Conservation (phyloP, 2,329 filamentous ascomycete genomes). For the Alternaria sp. region DNA sequence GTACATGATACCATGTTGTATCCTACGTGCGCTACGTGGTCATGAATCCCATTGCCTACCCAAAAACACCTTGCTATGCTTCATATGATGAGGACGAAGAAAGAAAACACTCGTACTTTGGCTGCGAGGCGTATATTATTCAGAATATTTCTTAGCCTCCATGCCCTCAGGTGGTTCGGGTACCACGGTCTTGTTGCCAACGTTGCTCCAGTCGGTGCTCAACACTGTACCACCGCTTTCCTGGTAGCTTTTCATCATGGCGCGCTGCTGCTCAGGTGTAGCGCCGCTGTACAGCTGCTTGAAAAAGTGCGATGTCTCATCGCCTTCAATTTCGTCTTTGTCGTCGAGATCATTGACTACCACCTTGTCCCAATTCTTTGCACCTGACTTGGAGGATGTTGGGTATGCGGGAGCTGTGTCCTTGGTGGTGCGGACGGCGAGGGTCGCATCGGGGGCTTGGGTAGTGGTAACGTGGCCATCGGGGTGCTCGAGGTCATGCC, state of each 20-base stretch:
- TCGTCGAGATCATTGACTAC: slow-evolving; percentile 62
- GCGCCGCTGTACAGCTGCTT: slow-evolving; percentile 84
- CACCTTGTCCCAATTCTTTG: slow-evolving; percentile 93
- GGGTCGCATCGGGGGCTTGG: slow-evolving; percentile 23
- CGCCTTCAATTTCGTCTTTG: slow-evolving; percentile 64
- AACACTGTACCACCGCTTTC: slow-evolving; percentile 94
- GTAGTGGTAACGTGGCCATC: slow-evolving; percentile 23
- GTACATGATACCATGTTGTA: background rate
- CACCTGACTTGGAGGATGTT: slow-evolving; percentile 81
- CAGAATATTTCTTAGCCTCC: slow-evolving; percentile 72
- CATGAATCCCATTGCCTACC: background rate
- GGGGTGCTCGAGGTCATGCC: slow-evolving; percentile 66
- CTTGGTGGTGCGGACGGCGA: slow-evolving; percentile 31
- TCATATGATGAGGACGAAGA: background rate
- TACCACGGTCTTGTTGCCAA: slow-evolving; percentile 75
- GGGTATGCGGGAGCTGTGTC: slow-evolving; percentile 72
- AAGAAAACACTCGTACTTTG: background rate
- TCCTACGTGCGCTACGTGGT: background rate
- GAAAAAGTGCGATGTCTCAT: slow-evolving; percentile 84
- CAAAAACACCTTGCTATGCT: slow-evolving; percentile 20
- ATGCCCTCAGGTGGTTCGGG: slow-evolving; percentile 79
- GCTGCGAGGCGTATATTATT: background rate
- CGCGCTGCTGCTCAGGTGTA: slow-evolving; percentile 80
- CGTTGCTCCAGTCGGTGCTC: slow-evolving; percentile 91
- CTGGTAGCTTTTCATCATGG: slow-evolving; percentile 97